Evolutionary conservation across 495 filamentous ascomycete species (phyloP), one percentile per base, ranked within the genome.

Genomic region (Penicillium verhagenii): DNA sequence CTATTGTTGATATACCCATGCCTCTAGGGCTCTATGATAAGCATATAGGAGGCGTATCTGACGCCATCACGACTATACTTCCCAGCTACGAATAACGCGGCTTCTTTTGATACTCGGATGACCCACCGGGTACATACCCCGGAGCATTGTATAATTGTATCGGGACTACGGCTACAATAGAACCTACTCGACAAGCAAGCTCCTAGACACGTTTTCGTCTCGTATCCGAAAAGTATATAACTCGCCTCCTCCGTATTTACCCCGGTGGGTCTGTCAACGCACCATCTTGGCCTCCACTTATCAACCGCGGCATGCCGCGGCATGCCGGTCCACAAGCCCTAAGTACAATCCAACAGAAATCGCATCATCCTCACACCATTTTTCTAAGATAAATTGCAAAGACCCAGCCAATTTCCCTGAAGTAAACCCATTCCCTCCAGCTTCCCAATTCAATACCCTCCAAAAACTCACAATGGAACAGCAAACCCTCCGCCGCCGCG

Each of bases 401-500:
- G 2, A 4, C 3, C 23, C 21, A 21, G 8, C 13, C 43, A 26
- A 26, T 23, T 59, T 38, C 50, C 20, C 53, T 52, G n/a, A n/a
- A n/a, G n/a, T n/a, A n/a, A n/a, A n/a, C n/a, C 52, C 49, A 24
- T 26, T 29, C 39, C 43, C 25, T 13, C 50, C 37, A 14, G n/a
- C n/a, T 38, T 26, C 23, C 47, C 33, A 57, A 48, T 42, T n/a
- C 48, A 52, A 29, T 4, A 20, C 28, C 16, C 6, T n/a, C n/a
- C n/a, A n/a, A n/a, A n/a, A n/a, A 2, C 20, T 19, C 25, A 21
- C 33, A 52, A 74, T 77, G 70, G 72, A 77, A 44, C 76, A 79
- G 61, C 66, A 72, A 52, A 75, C 72, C 11, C 58, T 79, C 25
- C 55, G 55, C 43, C 68, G 76, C n/a, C 69, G 75, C 24, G 76